Conservation (phyloP, 306 rosid genomes). For the cucumber (Cucumis sativus) region Cucumber_9930_V3 NC_026661.2:20885001-20885500, state of each 20-base stretch:
- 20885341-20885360: neutral
- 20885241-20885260: slow-evolving; percentile 97
- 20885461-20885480: neutral
- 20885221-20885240: slow-evolving; percentile 85
- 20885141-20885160: too few relatives aligned
- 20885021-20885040: too few relatives aligned
- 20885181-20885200: neutral
- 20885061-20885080: too few relatives aligned
- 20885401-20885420: neutral
- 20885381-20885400: neutral
- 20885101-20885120: too few relatives aligned
- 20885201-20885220: slow-evolving; percentile 97
- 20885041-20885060: too few relatives aligned
- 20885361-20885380: neutral
- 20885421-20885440: neutral
- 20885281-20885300: neutral
- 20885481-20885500: neutral
- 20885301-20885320: neutral
- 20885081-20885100: too few relatives aligned
- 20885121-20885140: too few relatives aligned
- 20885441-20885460: neutral
- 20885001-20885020: too few relatives aligned
- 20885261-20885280: slow-evolving; percentile 10
- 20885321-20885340: neutral
- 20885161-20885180: neutral